Conservation (phyloP, 352 stramenopile genomes). For the Phytopythium mirpurense region DNA sequence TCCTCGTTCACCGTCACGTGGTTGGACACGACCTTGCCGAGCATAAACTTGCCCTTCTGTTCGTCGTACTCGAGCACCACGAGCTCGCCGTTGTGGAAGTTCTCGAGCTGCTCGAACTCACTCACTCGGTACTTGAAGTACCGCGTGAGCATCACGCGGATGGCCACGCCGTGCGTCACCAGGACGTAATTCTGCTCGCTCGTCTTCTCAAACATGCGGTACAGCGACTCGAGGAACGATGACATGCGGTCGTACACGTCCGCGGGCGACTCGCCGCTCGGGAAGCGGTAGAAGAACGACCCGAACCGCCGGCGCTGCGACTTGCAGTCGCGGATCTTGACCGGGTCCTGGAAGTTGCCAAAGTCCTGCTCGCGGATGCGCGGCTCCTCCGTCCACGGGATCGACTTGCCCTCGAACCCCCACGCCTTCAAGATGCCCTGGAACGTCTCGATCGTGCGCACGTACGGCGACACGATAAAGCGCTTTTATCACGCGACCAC, state of each 20-base stretch:
- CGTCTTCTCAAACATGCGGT: constrained; percentile 79
- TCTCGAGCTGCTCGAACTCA: constrained; percentile 82
- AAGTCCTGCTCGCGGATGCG: constrained; percentile 89
- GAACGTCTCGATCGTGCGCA: constrained; percentile 87
- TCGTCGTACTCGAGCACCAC: constrained; percentile 77
- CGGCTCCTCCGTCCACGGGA: constrained; percentile 80
- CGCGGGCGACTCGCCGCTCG: constrained; percentile 80
- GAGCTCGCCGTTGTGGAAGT: constrained; percentile 84
- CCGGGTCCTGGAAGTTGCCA: constrained; percentile 85
- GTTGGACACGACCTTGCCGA: constrained; percentile 67
- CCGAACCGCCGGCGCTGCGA: constrained; percentile 68
- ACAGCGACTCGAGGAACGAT: constrained; percentile 85
- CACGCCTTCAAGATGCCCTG: constrained; percentile 70
- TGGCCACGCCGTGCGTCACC: constrained; percentile 83
- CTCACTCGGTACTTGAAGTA: constrained; percentile 88
- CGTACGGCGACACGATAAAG: constrained; percentile 84
- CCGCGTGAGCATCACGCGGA: constrained; percentile 84
- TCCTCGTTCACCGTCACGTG: constrained; percentile 40
- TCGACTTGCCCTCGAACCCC: constrained; percentile 39
- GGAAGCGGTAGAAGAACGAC: constrained; percentile 88
- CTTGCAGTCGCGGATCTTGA: constrained; percentile 82
- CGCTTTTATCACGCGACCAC: no score
- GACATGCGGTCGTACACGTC: constrained; percentile 88
- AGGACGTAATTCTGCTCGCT: constrained; percentile 81
- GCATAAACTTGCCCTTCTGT: constrained; percentile 43